A percentile compares a stretch with the other conserved stretches of the same genome.
These are phyloP conservation scores for Sphaerulina vaccinii DNA, from an alignment of 2,329 filamentous ascomycete species.

Conservation along the genomic window DNA sequence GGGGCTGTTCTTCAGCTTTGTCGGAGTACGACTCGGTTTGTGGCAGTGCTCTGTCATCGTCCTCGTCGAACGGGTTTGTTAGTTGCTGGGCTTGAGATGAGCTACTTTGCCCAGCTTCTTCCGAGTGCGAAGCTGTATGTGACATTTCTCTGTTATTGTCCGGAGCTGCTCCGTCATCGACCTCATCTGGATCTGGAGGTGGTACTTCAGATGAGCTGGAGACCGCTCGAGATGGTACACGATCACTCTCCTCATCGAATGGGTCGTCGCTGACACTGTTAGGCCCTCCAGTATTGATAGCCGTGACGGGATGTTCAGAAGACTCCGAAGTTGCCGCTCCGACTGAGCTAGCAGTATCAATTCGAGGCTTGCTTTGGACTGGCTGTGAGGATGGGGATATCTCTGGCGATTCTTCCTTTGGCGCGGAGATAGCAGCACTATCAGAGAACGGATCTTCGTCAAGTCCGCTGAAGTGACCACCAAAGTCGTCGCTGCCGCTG, in stretches of 20 bases:
- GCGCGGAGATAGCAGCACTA: not conserved
- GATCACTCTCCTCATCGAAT: not conserved
- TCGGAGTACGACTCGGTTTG: too few species aligned
- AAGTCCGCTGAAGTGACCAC: conserved; percentile 16
- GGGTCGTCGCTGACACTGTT: not conserved
- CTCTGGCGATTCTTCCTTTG: not conserved
- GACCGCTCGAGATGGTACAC: not conserved
- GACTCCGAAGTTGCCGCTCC: not conserved
- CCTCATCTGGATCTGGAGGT: not conserved
- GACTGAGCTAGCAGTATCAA: not conserved
- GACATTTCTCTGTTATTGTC: too few species aligned
- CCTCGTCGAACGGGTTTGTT: too few species aligned
- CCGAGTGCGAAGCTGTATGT: too few species aligned
- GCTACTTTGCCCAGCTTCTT: too few species aligned
- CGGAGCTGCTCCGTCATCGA: not conserved
- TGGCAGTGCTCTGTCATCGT: too few species aligned
- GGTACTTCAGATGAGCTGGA: not conserved
- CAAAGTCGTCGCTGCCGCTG: conserved; percentile 11
- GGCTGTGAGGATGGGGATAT: conserved; percentile 1
- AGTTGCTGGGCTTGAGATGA: not conserved
- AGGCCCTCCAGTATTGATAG: conserved; percentile 1
- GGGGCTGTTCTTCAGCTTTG: not conserved
- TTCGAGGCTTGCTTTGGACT: not conserved
- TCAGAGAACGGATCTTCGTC: conserved; percentile 22
- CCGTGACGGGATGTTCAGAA: not conserved